phyloP scores from a whole-genome alignment of 768 basidiomycete genomes.

The Xerocomellus amylosporus region DNA sequence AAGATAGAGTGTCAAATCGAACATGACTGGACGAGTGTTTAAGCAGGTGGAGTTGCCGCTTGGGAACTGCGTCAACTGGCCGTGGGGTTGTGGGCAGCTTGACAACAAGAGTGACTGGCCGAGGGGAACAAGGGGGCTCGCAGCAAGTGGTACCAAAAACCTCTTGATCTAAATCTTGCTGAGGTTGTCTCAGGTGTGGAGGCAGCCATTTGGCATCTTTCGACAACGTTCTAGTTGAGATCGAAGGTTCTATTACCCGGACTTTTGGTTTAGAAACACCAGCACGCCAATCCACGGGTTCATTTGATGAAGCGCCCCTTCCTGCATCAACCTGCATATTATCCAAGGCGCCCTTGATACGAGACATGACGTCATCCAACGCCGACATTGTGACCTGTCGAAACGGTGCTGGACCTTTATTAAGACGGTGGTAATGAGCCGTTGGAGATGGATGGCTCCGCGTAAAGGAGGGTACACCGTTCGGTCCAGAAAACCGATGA shows the following conservation, averaged over 20 bases:
- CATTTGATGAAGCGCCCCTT: conserved; percentile 18
- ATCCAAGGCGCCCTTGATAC: conserved; percentile 78
- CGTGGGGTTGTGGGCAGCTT: conserved; percentile 47
- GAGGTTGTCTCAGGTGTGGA: conserved; percentile 45
- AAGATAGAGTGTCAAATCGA: conserved; percentile 67
- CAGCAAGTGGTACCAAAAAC: conserved; percentile 44
- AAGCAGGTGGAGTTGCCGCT: conserved; percentile 46
- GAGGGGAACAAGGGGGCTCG: conserved; percentile 50
- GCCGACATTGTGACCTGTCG: conserved; percentile 65
- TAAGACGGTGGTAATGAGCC: conserved; percentile 20
- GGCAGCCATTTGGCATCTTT: conserved; percentile 55
- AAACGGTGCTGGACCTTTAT: conserved; percentile 31
- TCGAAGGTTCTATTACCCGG: conserved; percentile 16
- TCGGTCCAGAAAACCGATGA: conserved; percentile 16
- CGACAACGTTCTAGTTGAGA: conserved; percentile 15
- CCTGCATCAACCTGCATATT: conserved; percentile 55
- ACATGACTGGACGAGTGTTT: conserved; percentile 37
- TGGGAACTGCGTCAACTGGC: conserved; percentile 44
- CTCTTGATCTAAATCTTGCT: conserved; percentile 42
- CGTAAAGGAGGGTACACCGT: conserved; percentile 15
- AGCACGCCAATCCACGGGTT: conserved; percentile 22
- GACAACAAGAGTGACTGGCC: conserved; percentile 40
- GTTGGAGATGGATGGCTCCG: conserved; percentile 18
- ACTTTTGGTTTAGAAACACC: conserved; percentile 22
- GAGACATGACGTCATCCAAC: conserved; percentile 78